Evolutionary conservation across 495 filamentous ascomycete species (phyloP).

Genomic region (Cercophora scortea): DNA sequence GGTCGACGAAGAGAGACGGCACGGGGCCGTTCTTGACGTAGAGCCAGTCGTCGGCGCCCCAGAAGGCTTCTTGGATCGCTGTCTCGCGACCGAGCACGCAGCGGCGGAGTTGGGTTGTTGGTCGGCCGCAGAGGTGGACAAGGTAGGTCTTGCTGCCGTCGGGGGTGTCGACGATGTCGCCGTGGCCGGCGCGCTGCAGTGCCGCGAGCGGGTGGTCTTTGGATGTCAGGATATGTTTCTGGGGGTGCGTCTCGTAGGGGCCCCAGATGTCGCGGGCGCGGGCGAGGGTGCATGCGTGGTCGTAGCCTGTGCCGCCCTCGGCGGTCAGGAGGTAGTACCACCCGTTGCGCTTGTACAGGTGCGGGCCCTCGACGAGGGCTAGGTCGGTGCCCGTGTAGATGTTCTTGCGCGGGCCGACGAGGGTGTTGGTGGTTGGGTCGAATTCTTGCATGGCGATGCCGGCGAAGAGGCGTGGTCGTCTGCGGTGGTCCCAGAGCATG

Average conservation of each 20-base stretch:
- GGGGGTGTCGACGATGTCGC: slow-evolving; percentile 51
- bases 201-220: slow-evolving; percentile 37
- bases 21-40: slow-evolving; percentile 49
- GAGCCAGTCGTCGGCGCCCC: slow-evolving; percentile 48
- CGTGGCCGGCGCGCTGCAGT: slow-evolving; percentile 50
- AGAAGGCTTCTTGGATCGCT: slow-evolving; percentile 46
- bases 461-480: slow-evolving; percentile 34
- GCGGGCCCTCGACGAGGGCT: slow-evolving; percentile 53
- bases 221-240: slow-evolving; percentile 37
- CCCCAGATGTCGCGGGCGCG: slow-evolving; percentile 49
- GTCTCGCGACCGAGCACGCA: slow-evolving; percentile 50
- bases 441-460: slow-evolving; percentile 46
- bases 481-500: slow-evolving; percentile 45
- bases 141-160: slow-evolving; percentile 49
- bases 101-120: slow-evolving; percentile 42
- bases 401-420: slow-evolving; percentile 40
- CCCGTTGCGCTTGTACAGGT: slow-evolving; percentile 54
- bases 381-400: slow-evolving; percentile 49
- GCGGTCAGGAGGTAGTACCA: slow-evolving; percentile 65
- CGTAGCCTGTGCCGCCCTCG: slow-evolving; percentile 55
- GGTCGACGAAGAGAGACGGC: slow-evolving; percentile 43
- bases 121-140: slow-evolving; percentile 46
- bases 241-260: slow-evolving; percentile 48
- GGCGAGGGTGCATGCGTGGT: slow-evolving; percentile 46
- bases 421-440: slow-evolving; percentile 32